These are phyloP conservation scores for Kurtzmaniella quercitrusa DNA, from an alignment of 1,139 yeast species.

Conservation along the genomic window DNA sequence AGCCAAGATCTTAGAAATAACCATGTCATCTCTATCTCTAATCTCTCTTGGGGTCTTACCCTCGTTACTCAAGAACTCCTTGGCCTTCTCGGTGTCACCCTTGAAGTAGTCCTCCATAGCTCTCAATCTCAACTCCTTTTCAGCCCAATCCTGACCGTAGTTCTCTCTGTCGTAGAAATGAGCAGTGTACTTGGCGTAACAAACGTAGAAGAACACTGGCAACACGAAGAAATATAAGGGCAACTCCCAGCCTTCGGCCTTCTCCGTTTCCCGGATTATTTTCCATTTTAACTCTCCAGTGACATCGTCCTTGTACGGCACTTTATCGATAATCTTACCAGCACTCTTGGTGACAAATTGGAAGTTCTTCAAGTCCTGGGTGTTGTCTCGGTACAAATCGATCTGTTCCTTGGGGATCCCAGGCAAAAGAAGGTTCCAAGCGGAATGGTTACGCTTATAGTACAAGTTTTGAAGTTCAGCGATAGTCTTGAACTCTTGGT, in stretches of 20 bases:
- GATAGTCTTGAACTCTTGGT: constrained; percentile 67
- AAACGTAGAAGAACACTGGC: constrained; percentile 44
- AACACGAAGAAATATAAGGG: constrained; percentile 73
- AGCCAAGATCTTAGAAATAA: constrained; percentile 75
- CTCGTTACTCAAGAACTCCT: constrained; percentile 51
- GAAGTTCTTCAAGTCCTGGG: constrained; percentile 57
- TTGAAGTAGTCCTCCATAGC: constrained; percentile 64
- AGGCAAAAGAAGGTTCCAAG: constrained; percentile 59
- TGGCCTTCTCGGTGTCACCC: constrained; percentile 58
- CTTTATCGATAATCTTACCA: constrained; percentile 71
- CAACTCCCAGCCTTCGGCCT: constrained; percentile 83
- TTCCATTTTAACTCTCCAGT: constrained; percentile 82
- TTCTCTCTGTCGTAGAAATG: constrained; percentile 40
- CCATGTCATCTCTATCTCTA: constrained; percentile 70
- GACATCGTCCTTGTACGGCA: constrained; percentile 74
- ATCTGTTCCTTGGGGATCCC: constrained; percentile 52
- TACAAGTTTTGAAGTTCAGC: constrained; percentile 68
- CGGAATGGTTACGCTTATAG: constrained; percentile 54
- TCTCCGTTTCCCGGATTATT: constrained; percentile 67
- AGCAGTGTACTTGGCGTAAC: constrained; percentile 43
- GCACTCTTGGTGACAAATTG: constrained; percentile 61
- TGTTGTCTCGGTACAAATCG: constrained; percentile 57
- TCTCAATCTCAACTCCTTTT: constrained; percentile 76
- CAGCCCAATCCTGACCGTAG: constrained; percentile 73
- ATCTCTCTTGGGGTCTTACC: constrained; percentile 57